phyloP scores from a whole-genome alignment of 2,329 filamentous ascomycete genomes.

The Aureobasidium sp. region DNA sequence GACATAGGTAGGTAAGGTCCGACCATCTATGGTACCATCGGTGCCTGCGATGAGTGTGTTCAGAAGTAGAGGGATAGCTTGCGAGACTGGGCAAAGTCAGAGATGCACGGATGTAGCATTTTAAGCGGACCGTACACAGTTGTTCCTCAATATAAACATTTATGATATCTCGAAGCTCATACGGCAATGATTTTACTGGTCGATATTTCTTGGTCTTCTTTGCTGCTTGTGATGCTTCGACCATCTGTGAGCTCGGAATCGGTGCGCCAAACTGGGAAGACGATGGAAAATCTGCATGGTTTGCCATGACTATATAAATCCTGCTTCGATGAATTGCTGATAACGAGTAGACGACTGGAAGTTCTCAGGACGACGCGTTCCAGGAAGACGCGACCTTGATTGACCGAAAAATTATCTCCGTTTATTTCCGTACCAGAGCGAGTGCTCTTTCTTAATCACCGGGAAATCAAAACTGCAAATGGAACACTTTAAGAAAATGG shows the following conservation, averaged over 20 bases:
- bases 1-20: slow-evolving; percentile 48
- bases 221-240: neutral
- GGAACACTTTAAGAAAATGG: too few species aligned
- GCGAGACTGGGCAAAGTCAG: slow-evolving; percentile 20
- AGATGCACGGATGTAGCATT: neutral
- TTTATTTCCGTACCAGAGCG: too few species aligned
- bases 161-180: slow-evolving; percentile 58
- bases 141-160: slow-evolving; percentile 70
- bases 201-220: slow-evolving; percentile 6
- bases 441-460: too few species aligned
- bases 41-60: slow-evolving; percentile 53
- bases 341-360: neutral
- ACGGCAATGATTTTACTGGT: slow-evolving; percentile 50
- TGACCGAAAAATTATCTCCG: too few species aligned
- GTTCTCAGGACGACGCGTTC: slow-evolving; percentile 9
- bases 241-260: slow-evolving; percentile 10
- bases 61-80: slow-evolving; percentile 50
- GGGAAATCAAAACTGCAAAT: too few species aligned
- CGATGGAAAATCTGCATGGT: neutral
- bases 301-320: too few species aligned
- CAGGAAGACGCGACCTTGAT: slow-evolving; percentile 9
- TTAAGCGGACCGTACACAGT: slow-evolving; percentile 49
- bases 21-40: slow-evolving; percentile 24
- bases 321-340: neutral
- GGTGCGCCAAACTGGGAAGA: slow-evolving; percentile 1